Evolutionary conservation across 106 monocot species (phyloP), one percentile per base, ranked within the genome.

Genomic region (Iris macrosiphon): DNA sequence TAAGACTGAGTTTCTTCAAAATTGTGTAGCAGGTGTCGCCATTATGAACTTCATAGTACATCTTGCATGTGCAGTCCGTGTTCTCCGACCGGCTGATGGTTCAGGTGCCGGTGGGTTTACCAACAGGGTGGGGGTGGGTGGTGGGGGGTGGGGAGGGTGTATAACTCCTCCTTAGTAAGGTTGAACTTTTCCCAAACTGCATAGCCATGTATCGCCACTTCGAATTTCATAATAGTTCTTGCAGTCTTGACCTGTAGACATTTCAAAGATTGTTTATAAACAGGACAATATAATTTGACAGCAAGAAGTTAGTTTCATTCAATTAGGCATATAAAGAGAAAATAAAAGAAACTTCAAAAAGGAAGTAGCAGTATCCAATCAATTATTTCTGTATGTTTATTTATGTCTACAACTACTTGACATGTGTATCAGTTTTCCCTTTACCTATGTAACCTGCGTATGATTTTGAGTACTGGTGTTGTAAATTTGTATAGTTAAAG

Each of bases 161-260:
- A 31, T 7, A 65, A 65, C 7, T 42, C 20, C 9, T 9, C 27
- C 2, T 30, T 7, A 9, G 52, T 65, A 7, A 65, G 12, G 16
- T 55, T 33, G 31, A 55, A 65, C 12, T 43, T 0, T 26, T 65
- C 30, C 23, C 23, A 17, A 23, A 65, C 43, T 3, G 7, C 28
- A n/a, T 43, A 44, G 65, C 54, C n/a, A 65, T 0, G 55, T 65
- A 17, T 65, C 65, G 19, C 41, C 55, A 20, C 8, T 65, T 20
- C 44, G 16, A 31, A 54, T 32, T 29, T 43, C 65, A 31, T 54
- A 41, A 12, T 32, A 53, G 14, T 4, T 15, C 40, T 44, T 22
- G 20, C 65, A 65, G 41, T 23, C 33, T 1, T 15, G 6, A 23
- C 6, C 20, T 7, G 29, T 41, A 56, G 4, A 11, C 24, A 16